Percentiles rank a stretch among this genome's conserved stretches.
Evolutionary conservation across 768 basidiomycete species (phyloP).

Genomic region (Asterophora lycoperdoides): DNA sequence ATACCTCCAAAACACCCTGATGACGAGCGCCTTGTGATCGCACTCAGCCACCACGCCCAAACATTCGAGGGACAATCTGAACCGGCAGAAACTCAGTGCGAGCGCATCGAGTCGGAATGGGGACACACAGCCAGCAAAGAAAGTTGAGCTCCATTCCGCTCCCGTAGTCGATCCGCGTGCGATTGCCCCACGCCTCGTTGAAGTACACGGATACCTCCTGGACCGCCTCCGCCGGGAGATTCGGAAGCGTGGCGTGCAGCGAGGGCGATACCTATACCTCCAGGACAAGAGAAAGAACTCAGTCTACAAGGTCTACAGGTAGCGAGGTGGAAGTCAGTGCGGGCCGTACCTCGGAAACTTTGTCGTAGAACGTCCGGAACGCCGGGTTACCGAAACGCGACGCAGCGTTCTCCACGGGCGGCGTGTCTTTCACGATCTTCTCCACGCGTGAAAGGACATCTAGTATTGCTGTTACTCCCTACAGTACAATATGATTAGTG

Average conservation of each 20-base stretch:
- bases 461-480: constrained; percentile 67
- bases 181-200: constrained; percentile 85
- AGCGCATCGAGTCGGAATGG: not conserved
- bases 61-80: constrained; percentile 75
- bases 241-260: constrained; percentile 57
- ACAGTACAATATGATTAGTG: too few species aligned
- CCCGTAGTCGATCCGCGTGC: constrained; percentile 94
- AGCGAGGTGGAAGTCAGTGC: constrained; percentile 1
- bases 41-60: constrained; percentile 57
- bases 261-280: constrained; percentile 42
- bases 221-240: constrained; percentile 52
- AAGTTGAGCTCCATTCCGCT: constrained; percentile 99
- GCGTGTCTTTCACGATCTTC: constrained; percentile 60
- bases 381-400: constrained; percentile 98
- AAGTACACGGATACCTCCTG: constrained; percentile 80
- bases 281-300: not conserved
- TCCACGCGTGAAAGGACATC: constrained; percentile 64
- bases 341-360: constrained; percentile 55
- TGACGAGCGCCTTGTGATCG: constrained; percentile 74
- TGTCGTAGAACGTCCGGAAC: constrained; percentile 88
- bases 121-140: constrained; percentile 87
- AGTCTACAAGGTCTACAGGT: not conserved
- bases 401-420: constrained; percentile 83
- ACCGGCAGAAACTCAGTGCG: not conserved
- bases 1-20: constrained; percentile 86